Base-by-base conservation (phyloP, 78 protist species). In the Dictyostelium intermedium region DNA sequence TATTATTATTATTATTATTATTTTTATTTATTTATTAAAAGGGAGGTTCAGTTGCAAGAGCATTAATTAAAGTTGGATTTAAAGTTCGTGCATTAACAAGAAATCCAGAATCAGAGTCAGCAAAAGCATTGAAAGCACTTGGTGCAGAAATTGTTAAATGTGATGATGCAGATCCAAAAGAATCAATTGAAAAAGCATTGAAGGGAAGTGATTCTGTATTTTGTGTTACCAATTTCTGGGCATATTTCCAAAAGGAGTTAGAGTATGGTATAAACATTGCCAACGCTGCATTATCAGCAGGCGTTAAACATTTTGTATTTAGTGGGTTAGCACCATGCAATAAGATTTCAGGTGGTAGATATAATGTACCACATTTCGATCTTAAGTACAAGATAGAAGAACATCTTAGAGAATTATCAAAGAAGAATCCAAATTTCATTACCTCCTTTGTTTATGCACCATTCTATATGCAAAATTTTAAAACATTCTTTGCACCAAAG, bases 331-430 rank as follows among this genome's bases (percentile, higher is more conserved):
- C 83, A 6, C 30, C 27, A 14, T 34, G 39, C 25, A 60, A 69
- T 4, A 73, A 85, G 39, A 43, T 85, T 10, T 32, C 60, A 4
- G 53, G 53, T 5, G 92, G 92, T 20, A 18, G 16, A n/a, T 41
- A 27, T n/a, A 6, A 20, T 25, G 92, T 85, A 1, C 92, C 83
- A 37, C 83, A 85, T 27, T 85, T 85, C 32, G 92, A 85, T 63
- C 2, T 34, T 5, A 85, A 85, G 10, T 7, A 34, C 13, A 11
- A 70, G 0, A 60, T 85, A 13, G 82, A 85, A 72, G 83, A 72
- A 0, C 50, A 85, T 39, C 34, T 47, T 27, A 35, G 78, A 39
- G 41, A 66, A 41, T 0, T 66, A 1, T 41, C 66, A 3, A 25
- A 9, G 8, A 37, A 83, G 9, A 14, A 83, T 25, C 80, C 80